Evolutionary conservation across 305 asterid genomes (phyloP).

Genomic region (Solanum hybrid): DNA sequence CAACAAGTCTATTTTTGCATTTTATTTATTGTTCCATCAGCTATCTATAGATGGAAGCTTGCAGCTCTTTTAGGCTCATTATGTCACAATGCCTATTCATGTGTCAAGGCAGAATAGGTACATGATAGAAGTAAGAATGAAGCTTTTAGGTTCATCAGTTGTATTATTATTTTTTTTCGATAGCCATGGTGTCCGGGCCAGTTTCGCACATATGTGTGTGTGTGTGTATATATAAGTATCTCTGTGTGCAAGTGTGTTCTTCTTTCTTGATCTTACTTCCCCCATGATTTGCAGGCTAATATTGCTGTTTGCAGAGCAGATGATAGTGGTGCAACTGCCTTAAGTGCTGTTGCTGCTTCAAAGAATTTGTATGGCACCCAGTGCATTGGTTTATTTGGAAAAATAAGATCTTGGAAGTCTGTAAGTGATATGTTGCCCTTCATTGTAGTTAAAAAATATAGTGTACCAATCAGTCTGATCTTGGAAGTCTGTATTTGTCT

Average conservation of each 20-base stretch:
- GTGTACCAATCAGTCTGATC: background rate
- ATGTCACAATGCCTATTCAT: background rate
- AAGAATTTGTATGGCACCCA: conserved; percentile 92
- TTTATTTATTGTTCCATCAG: background rate
- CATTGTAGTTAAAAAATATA: background rate
- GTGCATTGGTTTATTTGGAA: conserved; percentile 89
- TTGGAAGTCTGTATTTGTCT: conserved; percentile 4
- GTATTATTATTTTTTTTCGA: background rate
- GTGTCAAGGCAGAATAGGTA: background rate
- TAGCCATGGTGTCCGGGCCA: background rate
- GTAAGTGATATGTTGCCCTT: conserved; percentile 39
- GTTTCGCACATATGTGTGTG: background rate
- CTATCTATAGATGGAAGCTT: background rate
- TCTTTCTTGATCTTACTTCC: conserved; percentile 9
- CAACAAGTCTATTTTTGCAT: background rate
- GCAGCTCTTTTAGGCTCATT: background rate
- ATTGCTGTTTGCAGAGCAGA: conserved; percentile 95
- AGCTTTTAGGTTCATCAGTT: background rate
- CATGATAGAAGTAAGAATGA: background rate
- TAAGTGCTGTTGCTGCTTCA: conserved; percentile 73
- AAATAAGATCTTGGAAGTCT: conserved; percentile 97
- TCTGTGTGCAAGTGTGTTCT: background rate
- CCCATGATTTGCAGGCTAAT: conserved; percentile 56
- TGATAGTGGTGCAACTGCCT: conserved; percentile 87
- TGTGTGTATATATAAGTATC: background rate